phyloP scores from a whole-genome alignment of 441 rosid genomes.

The Gossypium davidsonii region DNA sequence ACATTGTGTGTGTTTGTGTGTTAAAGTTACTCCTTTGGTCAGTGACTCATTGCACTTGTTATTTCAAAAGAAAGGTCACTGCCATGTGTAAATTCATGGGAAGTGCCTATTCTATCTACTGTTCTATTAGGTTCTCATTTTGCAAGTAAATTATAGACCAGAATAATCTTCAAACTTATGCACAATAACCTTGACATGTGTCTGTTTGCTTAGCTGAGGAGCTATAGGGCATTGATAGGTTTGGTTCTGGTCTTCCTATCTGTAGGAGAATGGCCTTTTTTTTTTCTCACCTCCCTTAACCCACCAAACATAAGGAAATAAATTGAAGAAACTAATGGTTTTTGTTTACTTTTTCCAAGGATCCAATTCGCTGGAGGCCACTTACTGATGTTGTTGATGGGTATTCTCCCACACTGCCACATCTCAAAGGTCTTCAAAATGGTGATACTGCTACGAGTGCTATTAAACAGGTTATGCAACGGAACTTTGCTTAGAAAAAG shows the following conservation, averaged over 20 bases:
- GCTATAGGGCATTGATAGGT: not conserved
- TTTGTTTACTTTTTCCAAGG: conserved; percentile 37
- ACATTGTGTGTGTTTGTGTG: not conserved
- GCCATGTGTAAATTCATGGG: not conserved
- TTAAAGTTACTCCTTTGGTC: not conserved
- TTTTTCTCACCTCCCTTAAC: conserved; percentile 2
- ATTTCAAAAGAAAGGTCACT: not conserved
- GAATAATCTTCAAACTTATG: not conserved
- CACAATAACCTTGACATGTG: not conserved
- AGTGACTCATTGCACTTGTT: not conserved
- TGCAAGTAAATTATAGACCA: not conserved
- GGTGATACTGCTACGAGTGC: conserved; percentile 99
- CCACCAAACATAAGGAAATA: not conserved
- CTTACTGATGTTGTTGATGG: conserved; percentile 95
- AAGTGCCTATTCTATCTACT: conserved; percentile 1
- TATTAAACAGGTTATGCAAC: conserved; percentile 74
- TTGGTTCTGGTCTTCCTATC: not conserved
- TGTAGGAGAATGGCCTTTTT: not conserved
- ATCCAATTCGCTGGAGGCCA: conserved; percentile 95
- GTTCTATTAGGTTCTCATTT: not conserved
- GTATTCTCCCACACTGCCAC: conserved; percentile 92
- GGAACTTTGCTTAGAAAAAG: conserved; percentile 19
- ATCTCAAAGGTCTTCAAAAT: conserved; percentile 98
- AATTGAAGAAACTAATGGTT: not conserved
- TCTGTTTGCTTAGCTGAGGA: conserved; percentile 2